Evolutionary conservation across 1,139 yeast genomes (phyloP).

Genomic region (Hyphopichia fennica): DNA sequence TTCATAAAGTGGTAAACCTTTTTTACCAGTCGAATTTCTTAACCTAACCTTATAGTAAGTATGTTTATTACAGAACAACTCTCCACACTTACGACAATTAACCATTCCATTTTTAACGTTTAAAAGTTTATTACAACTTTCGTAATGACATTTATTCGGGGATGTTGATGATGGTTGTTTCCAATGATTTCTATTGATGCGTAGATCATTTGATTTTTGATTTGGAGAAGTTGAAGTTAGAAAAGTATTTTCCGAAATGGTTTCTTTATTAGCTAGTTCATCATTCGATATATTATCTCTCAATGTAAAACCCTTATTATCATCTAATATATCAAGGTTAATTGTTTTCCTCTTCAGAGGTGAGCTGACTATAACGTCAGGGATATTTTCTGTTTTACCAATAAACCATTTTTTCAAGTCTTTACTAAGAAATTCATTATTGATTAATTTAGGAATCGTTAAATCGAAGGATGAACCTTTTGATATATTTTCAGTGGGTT

Average conservation of each 20-base stretch:
- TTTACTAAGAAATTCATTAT: conserved; percentile 18
- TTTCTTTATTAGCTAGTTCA: conserved; percentile 2
- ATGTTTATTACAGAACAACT: conserved; percentile 66
- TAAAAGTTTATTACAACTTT: conserved; percentile 39
- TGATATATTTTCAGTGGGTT: conserved; percentile 5
- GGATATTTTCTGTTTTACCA: conserved; percentile 8
- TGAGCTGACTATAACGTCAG: background rate
- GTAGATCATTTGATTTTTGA: conserved; percentile 3
- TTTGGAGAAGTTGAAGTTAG: conserved; percentile 1
- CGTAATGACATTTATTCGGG: conserved; percentile 32
- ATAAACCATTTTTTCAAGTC: conserved; percentile 24
- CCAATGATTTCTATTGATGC: conserved; percentile 65
- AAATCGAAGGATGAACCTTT: conserved; percentile 5
- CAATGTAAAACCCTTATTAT: conserved; percentile 31
- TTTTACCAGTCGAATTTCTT: conserved; percentile 32
- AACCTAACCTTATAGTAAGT: conserved; percentile 51
- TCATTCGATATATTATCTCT: conserved; percentile 25
- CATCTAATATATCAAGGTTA: conserved; percentile 35
- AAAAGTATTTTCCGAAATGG: background rate
- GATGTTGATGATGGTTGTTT: conserved; percentile 40
- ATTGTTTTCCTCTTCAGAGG: conserved; percentile 19
- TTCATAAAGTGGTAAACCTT: conserved; percentile 38
- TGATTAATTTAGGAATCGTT: conserved; percentile 11
- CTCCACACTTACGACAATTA: conserved; percentile 74
- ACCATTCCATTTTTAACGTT: conserved; percentile 52